A percentile compares a stretch with the other conserved stretches of the same genome.
phyloP scores from a whole-genome alignment of 2,329 filamentous ascomycete genomes.

The Arachnomyces sp. region DNA sequence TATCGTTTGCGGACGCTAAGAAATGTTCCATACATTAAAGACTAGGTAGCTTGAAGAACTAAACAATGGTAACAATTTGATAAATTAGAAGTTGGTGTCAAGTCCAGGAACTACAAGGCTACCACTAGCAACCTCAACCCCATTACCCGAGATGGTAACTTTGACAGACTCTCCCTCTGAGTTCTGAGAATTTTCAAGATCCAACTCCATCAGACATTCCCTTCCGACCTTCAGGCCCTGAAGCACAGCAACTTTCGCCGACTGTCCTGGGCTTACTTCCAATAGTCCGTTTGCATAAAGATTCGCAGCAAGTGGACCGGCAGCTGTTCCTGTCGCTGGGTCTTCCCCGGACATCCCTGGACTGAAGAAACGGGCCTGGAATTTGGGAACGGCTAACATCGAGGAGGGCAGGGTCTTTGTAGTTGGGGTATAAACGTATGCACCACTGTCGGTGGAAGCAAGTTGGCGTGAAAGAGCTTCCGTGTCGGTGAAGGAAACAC shows the following conservation, averaged over 20 bases:
- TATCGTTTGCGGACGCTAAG: too few relatives aligned
- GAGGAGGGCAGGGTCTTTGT: neutral
- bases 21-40: too few relatives aligned
- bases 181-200: conserved; percentile 1
- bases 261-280: neutral
- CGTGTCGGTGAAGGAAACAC: conserved; percentile 5
- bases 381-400: neutral
- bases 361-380: conserved; percentile 16
- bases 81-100: neutral
- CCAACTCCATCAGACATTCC: conserved; percentile 11
- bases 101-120: conserved; percentile 1
- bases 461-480: conserved; percentile 10
- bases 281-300: conserved; percentile 8
- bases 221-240: conserved; percentile 14
- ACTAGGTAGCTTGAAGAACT: too few relatives aligned
- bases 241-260: conserved; percentile 8
- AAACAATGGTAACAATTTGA: too few relatives aligned
- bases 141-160: conserved; percentile 2
- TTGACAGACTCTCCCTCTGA: conserved; percentile 2
- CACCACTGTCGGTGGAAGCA: conserved; percentile 9
- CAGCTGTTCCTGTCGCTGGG: conserved; percentile 15
- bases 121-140: conserved; percentile 5
- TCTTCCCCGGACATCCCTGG: conserved; percentile 16
- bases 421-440: conserved; percentile 10
- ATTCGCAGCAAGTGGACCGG: conserved; percentile 14